Evolutionary conservation across 331 rosid species (phyloP).

Genomic region (Phaseolus coccineus): DNA sequence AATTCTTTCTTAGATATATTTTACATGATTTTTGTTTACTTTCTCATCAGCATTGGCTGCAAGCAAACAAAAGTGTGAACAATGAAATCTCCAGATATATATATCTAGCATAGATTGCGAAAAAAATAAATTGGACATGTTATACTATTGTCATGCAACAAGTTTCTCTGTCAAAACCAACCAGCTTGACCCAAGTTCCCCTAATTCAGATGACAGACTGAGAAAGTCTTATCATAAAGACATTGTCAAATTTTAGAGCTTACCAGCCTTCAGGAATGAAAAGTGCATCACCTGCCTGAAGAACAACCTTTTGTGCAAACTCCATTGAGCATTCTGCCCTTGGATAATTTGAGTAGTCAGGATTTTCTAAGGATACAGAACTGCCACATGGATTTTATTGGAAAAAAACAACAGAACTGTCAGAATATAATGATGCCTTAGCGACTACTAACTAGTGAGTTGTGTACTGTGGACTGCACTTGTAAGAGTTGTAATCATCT

Average conservation of each 20-base stretch:
- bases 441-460: neutral
- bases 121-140: slow-evolving; percentile 3
- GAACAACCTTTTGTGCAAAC: slow-evolving; percentile 74
- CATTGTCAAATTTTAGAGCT: slow-evolving; percentile 42
- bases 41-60: neutral
- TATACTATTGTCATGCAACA: slow-evolving; percentile 14
- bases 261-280: slow-evolving; percentile 99
- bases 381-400: slow-evolving; percentile 56
- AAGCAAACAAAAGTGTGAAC: slow-evolving; percentile 22
- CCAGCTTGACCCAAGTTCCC: slow-evolving; percentile 28
- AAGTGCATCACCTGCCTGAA: slow-evolving; percentile 90
- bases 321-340: slow-evolving; percentile 73
- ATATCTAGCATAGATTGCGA: slow-evolving; percentile 1
- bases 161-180: slow-evolving; percentile 17
- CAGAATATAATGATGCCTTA: slow-evolving; percentile 27
- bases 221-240: slow-evolving; percentile 36
- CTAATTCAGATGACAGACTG: slow-evolving; percentile 1
- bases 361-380: slow-evolving; percentile 76
- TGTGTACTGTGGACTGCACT: neutral
- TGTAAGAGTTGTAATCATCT: slow-evolving; percentile 23
- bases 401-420: slow-evolving; percentile 24
- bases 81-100: slow-evolving; percentile 2
- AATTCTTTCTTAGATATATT: slow-evolving; percentile 13
- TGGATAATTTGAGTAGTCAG: slow-evolving; percentile 75
- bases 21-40: slow-evolving; percentile 31